Evolutionary conservation across 2,329 filamentous ascomycete species (phyloP).

Genomic region (Pestalotiopsis sp.): DNA sequence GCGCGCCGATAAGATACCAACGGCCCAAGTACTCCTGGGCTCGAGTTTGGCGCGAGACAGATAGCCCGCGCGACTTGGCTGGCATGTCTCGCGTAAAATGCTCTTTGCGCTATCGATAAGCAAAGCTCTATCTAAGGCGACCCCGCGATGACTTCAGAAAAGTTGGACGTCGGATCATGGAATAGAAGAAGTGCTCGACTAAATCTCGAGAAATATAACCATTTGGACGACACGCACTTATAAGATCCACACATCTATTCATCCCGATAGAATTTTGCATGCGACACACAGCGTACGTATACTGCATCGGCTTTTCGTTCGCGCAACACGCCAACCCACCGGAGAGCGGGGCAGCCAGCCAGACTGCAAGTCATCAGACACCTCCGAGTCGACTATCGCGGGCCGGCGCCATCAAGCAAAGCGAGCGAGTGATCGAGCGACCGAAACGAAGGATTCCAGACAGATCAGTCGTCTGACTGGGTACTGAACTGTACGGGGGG

Average conservation of each 20-base stretch:
- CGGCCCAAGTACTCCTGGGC: not conserved
- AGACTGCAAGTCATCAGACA: not conserved
- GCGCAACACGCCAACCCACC: not conserved
- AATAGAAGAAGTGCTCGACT: not conserved
- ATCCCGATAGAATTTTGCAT: not conserved
- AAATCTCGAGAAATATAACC: too few species aligned
- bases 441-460: not conserved
- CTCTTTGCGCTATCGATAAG: not conserved
- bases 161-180: not conserved
- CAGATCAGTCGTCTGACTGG: not conserved
- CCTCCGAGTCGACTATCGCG: not conserved
- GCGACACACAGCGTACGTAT: not conserved
- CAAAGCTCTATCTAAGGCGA: not conserved
- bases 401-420: not conserved
- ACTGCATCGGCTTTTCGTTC: not conserved
- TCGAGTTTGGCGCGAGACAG: not conserved
- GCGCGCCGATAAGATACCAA: conserved; percentile 1
- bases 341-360: not conserved
- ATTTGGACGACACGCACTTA: too few species aligned
- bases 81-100: not conserved
- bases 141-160: conserved; percentile 9
- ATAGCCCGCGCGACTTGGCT: not conserved
- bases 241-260: too few species aligned
- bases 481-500: too few species aligned
- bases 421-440: not conserved